Percentiles rank a stretch among this genome's conserved stretches.
phyloP scores from a whole-genome alignment of 306 rosid genomes.

The Datisca glomerata region DNA sequence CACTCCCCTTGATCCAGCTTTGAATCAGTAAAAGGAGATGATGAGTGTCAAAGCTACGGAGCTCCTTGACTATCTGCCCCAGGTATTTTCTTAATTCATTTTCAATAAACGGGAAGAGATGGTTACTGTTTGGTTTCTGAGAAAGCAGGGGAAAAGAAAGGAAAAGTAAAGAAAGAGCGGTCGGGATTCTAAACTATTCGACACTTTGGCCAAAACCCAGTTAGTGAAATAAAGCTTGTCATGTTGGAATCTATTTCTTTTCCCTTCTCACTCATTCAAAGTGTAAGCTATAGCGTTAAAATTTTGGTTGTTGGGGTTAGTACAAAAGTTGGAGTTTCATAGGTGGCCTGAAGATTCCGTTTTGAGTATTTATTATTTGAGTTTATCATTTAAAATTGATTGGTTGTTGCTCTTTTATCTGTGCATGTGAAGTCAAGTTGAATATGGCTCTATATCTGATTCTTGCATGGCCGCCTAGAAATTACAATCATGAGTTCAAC shows the following conservation, averaged over 20 bases:
- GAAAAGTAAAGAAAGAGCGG: not conserved
- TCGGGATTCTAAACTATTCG: not conserved
- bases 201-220: conserved; percentile 1
- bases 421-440: too few relatives aligned
- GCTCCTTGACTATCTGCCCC: not conserved
- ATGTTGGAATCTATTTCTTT: conserved; percentile 3
- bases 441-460: too few relatives aligned
- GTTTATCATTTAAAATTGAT: conserved; percentile 1
- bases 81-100: not conserved
- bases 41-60: conserved; percentile 1
- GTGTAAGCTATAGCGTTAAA: too few relatives aligned
- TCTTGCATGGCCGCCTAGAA: too few relatives aligned
- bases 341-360: not conserved
- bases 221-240: not conserved
- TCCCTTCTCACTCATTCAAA: not conserved
- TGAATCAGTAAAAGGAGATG: not conserved
- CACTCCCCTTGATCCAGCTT: conserved; percentile 1
- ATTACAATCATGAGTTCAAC: not conserved
- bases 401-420: too few relatives aligned
- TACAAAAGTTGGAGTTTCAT: not conserved
- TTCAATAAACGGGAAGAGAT: not conserved
- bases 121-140: conserved; percentile 12
- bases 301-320: not conserved
- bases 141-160: conserved; percentile 1
- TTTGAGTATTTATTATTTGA: too few relatives aligned